These are phyloP conservation scores for Hylodesmum podocarpum DNA, from an alignment of 306 rosid species.

Conservation along the genomic window DNA sequence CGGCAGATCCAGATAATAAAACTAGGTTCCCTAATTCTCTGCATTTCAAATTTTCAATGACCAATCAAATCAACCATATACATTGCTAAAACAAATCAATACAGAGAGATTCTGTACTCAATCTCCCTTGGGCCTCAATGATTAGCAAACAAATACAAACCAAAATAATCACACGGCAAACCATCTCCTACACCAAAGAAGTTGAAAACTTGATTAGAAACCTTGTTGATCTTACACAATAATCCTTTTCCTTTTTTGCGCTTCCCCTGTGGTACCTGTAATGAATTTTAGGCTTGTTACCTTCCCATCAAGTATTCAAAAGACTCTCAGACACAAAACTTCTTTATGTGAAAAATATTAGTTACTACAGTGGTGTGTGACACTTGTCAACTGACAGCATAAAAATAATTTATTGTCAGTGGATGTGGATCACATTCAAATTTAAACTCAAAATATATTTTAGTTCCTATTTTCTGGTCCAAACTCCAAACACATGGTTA, in stretches of 20 bases:
- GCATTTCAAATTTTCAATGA: conserved; percentile 14
- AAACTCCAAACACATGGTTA: neutral
- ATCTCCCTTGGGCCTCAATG: conserved; percentile 1
- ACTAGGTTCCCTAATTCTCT: conserved; percentile 26
- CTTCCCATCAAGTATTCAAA: conserved; percentile 24
- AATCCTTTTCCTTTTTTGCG: neutral
- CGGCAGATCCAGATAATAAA: conserved; percentile 22
- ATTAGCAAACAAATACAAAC: conserved; percentile 26
- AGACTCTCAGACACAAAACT: conserved; percentile 4
- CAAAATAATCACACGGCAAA: conserved; percentile 34
- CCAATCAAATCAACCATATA: conserved; percentile 31
- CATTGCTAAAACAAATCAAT: conserved; percentile 30
- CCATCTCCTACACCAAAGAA: conserved; percentile 7
- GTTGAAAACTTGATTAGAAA: conserved; percentile 3
- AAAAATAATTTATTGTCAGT: neutral
- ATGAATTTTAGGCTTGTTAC: conserved; percentile 20
- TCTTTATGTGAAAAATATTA: neutral
- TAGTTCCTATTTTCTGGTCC: neutral
- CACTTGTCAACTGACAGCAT: neutral
- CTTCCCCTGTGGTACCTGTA: conserved; percentile 27
- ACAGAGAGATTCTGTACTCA: conserved; percentile 47
- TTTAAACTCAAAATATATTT: neutral
- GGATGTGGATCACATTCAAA: neutral
- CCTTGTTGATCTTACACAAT: conserved; percentile 3
- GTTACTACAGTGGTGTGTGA: neutral